Percentiles rank a stretch among this genome's conserved stretches.
phyloP scores from a whole-genome alignment of 2,329 filamentous ascomycete genomes.

The Neofusicoccum parvum region DNA sequence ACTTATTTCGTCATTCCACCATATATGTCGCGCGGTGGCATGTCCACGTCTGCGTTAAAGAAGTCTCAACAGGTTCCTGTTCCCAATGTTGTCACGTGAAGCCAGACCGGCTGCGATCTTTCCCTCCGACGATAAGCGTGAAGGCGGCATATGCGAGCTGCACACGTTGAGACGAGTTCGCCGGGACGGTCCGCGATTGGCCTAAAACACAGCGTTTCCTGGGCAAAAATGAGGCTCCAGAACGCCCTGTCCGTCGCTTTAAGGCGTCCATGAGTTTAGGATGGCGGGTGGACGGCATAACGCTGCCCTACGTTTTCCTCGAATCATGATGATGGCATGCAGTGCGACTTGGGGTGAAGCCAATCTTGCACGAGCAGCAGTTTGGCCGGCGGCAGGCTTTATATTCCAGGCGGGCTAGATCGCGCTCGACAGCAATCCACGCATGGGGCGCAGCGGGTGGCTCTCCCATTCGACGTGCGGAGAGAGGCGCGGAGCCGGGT shows the following conservation, averaged over 20 bases:
- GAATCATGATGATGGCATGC: not conserved
- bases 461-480: conserved; percentile 1
- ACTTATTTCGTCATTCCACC: not conserved
- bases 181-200: conserved; percentile 7
- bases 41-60: conserved; percentile 10
- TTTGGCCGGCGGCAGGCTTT: not conserved
- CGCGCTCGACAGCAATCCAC: not conserved
- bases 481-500: not conserved
- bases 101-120: not conserved
- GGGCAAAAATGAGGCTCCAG: conserved; percentile 1
- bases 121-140: not conserved
- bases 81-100: conserved; percentile 1
- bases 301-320: conserved; percentile 2
- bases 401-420: conserved; percentile 7
- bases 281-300: not conserved
- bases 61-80: not conserved
- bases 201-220: not conserved
- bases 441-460: not conserved
- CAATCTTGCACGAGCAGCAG: conserved; percentile 7
- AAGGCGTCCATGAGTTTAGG: not conserved
- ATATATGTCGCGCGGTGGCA: conserved; percentile 1
- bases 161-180: not conserved
- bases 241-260: not conserved
- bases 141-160: not conserved
- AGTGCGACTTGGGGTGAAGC: not conserved